Percentiles rank a stretch among this genome's conserved stretches.
phyloP scores from a whole-genome alignment of 495 filamentous ascomycete species.

The Tuber melanosporum region DNA sequence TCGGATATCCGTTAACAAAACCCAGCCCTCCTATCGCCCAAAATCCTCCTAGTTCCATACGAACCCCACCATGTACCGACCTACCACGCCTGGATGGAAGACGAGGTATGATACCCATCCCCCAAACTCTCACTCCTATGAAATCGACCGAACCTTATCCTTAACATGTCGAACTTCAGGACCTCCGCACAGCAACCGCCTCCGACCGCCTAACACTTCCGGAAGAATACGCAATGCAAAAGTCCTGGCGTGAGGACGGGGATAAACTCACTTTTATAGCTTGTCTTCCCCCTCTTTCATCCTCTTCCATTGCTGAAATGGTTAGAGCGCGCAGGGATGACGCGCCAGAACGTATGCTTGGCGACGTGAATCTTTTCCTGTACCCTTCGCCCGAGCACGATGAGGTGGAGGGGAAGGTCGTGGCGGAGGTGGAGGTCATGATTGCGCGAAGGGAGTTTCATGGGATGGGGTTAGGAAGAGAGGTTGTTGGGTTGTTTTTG shows the following conservation, averaged over 20 bases:
- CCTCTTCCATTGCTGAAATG: neutral
- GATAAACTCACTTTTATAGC: constrained; percentile 73
- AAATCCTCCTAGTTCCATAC: constrained; percentile 74
- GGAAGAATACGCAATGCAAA: constrained; percentile 81
- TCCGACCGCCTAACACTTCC: constrained; percentile 70
- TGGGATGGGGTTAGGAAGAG: constrained; percentile 59
- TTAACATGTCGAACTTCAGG: constrained; percentile 45
- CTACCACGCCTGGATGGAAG: constrained; percentile 89
- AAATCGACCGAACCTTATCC: neutral
- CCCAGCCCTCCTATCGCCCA: constrained; percentile 61
- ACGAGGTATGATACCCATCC: constrained; percentile 52
- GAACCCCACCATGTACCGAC: constrained; percentile 68
- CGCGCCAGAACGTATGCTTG: constrained; percentile 57
- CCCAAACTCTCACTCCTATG: too few species aligned
- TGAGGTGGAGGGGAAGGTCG: constrained; percentile 44
- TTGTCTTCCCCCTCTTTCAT: constrained; percentile 46
- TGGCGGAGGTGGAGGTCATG: constrained; percentile 86
- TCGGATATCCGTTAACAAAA: neutral
- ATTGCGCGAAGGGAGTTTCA: constrained; percentile 58
- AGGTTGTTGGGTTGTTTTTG: constrained; percentile 61
- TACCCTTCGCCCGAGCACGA: constrained; percentile 44
- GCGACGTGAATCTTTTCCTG: constrained; percentile 83
- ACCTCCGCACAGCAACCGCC: constrained; percentile 74
- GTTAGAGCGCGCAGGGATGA: constrained; percentile 46
- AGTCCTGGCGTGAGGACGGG: constrained; percentile 65